Evolutionary conservation across 345 rosid genomes (phyloP).

Genomic region (Lagerstroemia speciosa): DNA sequence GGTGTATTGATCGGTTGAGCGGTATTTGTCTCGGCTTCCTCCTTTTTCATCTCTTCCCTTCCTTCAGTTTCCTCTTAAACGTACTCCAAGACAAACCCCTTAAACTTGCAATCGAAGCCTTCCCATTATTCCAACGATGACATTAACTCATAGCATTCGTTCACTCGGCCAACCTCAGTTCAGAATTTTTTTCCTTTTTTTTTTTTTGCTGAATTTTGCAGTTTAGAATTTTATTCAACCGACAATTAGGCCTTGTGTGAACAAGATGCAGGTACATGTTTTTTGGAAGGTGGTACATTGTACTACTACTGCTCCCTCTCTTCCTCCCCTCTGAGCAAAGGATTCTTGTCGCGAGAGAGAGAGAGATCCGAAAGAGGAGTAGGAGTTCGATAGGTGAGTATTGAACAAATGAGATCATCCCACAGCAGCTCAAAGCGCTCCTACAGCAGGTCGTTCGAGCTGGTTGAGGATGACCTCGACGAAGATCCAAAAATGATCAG

Average conservation of each 20-base stretch:
- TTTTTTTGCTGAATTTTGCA: too few species aligned
- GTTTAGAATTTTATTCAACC: too few species aligned
- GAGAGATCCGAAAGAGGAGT: not conserved
- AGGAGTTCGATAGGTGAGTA: not conserved
- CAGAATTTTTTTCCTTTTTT: too few species aligned
- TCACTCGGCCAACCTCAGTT: not conserved
- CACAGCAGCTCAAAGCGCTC: constrained; percentile 37
- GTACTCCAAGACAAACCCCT: too few species aligned
- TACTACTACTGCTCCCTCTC: not conserved
- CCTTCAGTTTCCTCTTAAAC: too few species aligned
- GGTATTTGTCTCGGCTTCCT: constrained; percentile 37
- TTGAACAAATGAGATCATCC: constrained; percentile 12
- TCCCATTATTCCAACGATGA: not conserved
- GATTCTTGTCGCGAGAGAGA: not conserved
- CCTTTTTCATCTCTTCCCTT: not conserved
- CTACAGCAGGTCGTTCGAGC: constrained; percentile 39
- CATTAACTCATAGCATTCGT: not conserved
- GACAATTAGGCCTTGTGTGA: too few species aligned
- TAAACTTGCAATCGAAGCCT: not conserved
- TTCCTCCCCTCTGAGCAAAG: not conserved
- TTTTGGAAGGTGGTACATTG: not conserved
- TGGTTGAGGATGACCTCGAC: constrained; percentile 34
- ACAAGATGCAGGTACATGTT: constrained; percentile 1
- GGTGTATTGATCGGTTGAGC: constrained; percentile 43
- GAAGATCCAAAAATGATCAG: constrained; percentile 24